phyloP scores from a whole-genome alignment of 768 basidiomycete species.

The Artomyces pyxidatus region DNA sequence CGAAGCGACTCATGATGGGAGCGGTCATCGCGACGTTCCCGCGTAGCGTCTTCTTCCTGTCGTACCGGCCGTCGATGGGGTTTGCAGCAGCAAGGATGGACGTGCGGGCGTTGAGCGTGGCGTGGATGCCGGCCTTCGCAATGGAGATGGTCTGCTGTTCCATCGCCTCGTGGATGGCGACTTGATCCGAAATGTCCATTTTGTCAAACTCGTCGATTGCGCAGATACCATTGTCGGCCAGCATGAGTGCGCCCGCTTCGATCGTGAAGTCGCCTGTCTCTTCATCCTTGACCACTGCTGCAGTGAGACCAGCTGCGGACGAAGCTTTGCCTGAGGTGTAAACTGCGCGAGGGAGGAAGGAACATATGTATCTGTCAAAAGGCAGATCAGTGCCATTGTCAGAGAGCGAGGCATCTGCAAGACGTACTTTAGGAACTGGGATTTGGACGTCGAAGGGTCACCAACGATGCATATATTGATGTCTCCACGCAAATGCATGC shows the following conservation, averaged over 20 bases:
- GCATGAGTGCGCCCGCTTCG: constrained; percentile 97
- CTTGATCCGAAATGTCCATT: constrained; percentile 98
- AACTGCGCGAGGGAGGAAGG: constrained; percentile 94
- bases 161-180: constrained; percentile 99
- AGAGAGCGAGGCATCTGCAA: background rate
- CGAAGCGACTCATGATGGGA: constrained; percentile 98
- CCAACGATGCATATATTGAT: constrained; percentile 98
- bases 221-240: constrained; percentile 98
- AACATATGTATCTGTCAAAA: constrained; percentile 88
- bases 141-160: constrained; percentile 99
- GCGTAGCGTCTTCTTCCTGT: constrained; percentile 84
- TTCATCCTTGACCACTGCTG: constrained; percentile 96
- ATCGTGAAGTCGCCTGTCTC: constrained; percentile 99
- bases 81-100: constrained; percentile 98
- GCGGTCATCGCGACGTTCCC: constrained; percentile 97
- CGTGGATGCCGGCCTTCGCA: constrained; percentile 98
- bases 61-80: constrained; percentile 94
- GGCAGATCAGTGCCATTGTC: background rate
- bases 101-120: constrained; percentile 94
- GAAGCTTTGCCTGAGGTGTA: constrained; percentile 99
- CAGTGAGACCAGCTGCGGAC: constrained; percentile 96
- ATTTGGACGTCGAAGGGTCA: constrained; percentile 96
- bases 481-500: constrained; percentile 97
- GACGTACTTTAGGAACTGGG: constrained; percentile 93
- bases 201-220: constrained; percentile 99